Conservation (phyloP, 345 rosid species). For the Cochlearia excelsa region DNA sequence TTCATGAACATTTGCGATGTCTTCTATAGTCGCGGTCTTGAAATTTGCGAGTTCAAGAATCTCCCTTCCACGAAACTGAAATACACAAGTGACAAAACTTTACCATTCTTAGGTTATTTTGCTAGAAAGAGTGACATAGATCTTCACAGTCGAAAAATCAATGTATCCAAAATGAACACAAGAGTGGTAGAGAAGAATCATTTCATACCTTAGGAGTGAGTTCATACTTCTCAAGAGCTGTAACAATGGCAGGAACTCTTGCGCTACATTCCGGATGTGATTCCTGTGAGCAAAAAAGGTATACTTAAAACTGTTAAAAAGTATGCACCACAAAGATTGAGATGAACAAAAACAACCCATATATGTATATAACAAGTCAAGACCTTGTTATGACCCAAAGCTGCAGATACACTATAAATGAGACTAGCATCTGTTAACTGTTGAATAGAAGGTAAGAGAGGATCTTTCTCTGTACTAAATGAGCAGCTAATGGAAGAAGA, state of each 20-base stretch:
- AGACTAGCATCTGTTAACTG: conserved; percentile 51
- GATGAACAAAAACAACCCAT: conserved; percentile 2
- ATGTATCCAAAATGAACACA: background rate
- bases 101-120: background rate
- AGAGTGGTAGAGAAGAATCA: background rate
- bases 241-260: conserved; percentile 86
- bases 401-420: conserved; percentile 72
- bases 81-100: conserved; percentile 1
- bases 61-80: conserved; percentile 70
- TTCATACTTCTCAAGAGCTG: conserved; percentile 70
- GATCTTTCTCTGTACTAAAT: conserved; percentile 36
- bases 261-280: conserved; percentile 90
- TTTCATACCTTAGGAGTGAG: conserved; percentile 65
- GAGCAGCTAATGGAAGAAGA: conserved; percentile 41
- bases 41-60: conserved; percentile 63
- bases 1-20: conserved; percentile 70
- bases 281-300: conserved; percentile 46
- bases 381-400: conserved; percentile 90
- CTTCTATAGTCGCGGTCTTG: conserved; percentile 72
- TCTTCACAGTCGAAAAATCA: background rate
- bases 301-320: background rate
- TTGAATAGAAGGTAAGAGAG: conserved; percentile 31
- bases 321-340: background rate
- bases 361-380: background rate
- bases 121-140: background rate